Conservation (phyloP, 805 yeast genomes). For the Ogataea haglerorum region DNA sequence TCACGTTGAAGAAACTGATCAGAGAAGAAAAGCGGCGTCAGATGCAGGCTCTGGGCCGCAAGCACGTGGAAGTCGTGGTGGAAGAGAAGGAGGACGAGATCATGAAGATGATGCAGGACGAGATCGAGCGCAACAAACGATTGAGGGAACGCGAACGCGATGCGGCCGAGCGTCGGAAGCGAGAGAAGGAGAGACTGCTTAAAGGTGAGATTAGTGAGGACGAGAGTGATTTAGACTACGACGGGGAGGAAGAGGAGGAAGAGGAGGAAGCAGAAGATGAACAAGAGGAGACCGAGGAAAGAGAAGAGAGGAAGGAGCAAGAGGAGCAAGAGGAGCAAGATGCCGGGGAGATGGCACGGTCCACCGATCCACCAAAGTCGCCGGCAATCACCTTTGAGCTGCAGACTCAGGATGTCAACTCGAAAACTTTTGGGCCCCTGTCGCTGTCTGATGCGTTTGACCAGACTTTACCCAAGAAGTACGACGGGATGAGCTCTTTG, state of each 20-base stretch:
- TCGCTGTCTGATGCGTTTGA: constrained; percentile 28
- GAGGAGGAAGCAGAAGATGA: constrained; percentile 5
- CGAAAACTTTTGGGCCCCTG: constrained; percentile 5
- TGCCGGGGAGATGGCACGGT: neutral
- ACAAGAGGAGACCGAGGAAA: constrained; percentile 25
- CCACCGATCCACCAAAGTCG: neutral
- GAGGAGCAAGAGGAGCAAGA: constrained; percentile 19
- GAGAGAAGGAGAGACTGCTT: constrained; percentile 12
- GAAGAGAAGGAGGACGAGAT: constrained; percentile 19
- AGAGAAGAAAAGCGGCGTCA: constrained; percentile 18
- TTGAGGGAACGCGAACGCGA: constrained; percentile 17
- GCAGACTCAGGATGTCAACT: constrained; percentile 3
- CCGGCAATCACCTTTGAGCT: constrained; percentile 17
- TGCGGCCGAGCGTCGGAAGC: constrained; percentile 10
- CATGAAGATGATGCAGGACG: constrained; percentile 24
- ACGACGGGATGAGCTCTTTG: constrained; percentile 19
- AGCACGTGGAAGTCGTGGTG: constrained; percentile 12
- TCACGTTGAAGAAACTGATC: constrained; percentile 15
- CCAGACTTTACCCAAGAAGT: constrained; percentile 22
- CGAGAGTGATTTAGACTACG: constrained; percentile 28
- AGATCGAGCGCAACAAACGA: constrained; percentile 16
- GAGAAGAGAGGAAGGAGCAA: constrained; percentile 16
- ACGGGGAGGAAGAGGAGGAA: constrained; percentile 20
- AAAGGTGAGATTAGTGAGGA: constrained; percentile 30
- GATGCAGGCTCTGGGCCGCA: constrained; percentile 10